Evolutionary conservation across 495 filamentous ascomycete genomes (phyloP), one percentile per base, ranked within the genome.

Genomic region (Penicillium flavigenum): DNA sequence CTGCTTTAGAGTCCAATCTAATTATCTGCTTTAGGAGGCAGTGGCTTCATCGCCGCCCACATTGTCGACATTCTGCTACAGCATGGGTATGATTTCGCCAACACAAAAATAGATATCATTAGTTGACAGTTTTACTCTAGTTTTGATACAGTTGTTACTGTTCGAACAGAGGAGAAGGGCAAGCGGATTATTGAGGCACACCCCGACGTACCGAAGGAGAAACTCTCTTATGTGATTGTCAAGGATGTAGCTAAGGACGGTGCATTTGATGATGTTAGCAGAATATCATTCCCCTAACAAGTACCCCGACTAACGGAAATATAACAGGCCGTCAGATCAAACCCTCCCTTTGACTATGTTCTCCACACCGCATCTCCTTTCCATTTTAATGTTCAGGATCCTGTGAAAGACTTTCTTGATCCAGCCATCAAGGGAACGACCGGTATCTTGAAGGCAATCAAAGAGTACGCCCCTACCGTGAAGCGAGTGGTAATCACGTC

Each of bases 281-380:
- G 19, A n/a, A 11, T 3, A 32, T 45, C 4, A 3, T n/a, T 16
- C 19, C 8, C 20, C 2, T 14, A 1, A 31, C 4, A 22, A 9
- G 29, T 45, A 11, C 16, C 20, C 38, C 5, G 51, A 26, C 49
- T 57, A 27, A 53, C 14, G 14, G 14, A 5, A 22, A 41, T n/a
- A 34, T 31, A 54, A 51, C 27, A 79, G 76, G 76, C 89, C 16
- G 83, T 91, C 55, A 83, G 84, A 69, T 84, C 80, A 16, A 72
- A 83, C 47, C 88, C 89, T 1, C 88, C 86, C 3, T 86, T 96
- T 58, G 92, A 93, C 57, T 87, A 84, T 58, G 90, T 98, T 24
- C 76, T 96, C 47, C 92, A 98, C 72, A 96, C 91, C 1, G 92
- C 93, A 3, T 88, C 84, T 12, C 91, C 92, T 4, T 96, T 95